Evolutionary conservation across 2,329 filamentous ascomycete species (phyloP), one percentile per base, ranked within the genome.

Genomic region (Ceratocystis eucalypticola): DNA sequence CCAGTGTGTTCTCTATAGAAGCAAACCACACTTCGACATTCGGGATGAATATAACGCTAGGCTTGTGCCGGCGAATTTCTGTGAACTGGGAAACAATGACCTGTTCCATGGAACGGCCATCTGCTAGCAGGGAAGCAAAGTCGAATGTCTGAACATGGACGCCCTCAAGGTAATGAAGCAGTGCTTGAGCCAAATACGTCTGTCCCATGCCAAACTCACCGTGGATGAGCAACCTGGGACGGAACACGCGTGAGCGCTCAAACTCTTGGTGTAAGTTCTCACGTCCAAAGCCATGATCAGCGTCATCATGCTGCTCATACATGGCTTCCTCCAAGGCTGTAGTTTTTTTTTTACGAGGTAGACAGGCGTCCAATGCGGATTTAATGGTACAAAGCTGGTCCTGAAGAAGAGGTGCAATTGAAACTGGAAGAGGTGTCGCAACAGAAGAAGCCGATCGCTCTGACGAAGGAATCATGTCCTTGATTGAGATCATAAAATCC

Each of bases 401-500:
- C 37, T 86, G 83, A 45, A 99, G 80, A 4, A 99, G 79, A 17
- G 94, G 92, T 72, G 92, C 89, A 63, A 99, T 83, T 10, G 83
- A 81, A 70, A 87, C 87, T 1, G 91, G 89, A 20, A 99, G 78
- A 0, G 93, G 88, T 15, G 88, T 83, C 64, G 93, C 92, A 12
- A 88, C 89, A 12, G 92, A 93, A 2, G 91, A 88, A 0, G 91
- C 87, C 61, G 93, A 93, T 69, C 94, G 82, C 74, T 97, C 91
- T 0, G 94, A 97, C 0, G 94, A 97, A 5, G 94, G 94, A 10
- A 96, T 84, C 77, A 99, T 91, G 76, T 96, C 96, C 78, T 96
- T 96, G 73, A 96, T 87, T 0, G 93, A 96, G 15, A 96, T 83
- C 88, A 96, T 96, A 72, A 99, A 99, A 75, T 99, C 94, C 66